Evolutionary conservation across 305 asterid species (phyloP), one percentile per base, ranked within the genome.

Genomic region (Fraxinus angustifolia): DNA sequence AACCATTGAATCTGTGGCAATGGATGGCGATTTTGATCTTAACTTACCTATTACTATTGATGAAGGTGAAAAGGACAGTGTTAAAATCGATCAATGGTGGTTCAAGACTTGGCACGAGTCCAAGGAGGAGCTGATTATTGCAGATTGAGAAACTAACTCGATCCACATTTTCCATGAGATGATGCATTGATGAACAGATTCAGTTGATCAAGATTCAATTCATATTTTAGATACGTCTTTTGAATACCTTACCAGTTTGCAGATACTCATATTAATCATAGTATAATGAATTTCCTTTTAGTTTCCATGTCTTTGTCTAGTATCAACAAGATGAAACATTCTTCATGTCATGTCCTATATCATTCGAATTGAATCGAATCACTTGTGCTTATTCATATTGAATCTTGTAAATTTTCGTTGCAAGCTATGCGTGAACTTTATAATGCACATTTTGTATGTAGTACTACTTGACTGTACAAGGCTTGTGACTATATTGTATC

Each of bases 21-120:
- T 21, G 80, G 82, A 70, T 79, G 85, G 87, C 42, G 89, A 86
- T 56, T 74, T 90, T 40, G 91, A 89, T 86, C 89, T 90, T 38
- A 91, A 92, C 86, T 80, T 87, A 50, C 88, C 90, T 16, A 80
- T 78, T 16, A 65, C 78, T 58, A 81, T 28, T 74, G 83, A 81
- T 68, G 88, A 74, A 83, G 88, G 84, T 45, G 79, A 36, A 40
- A 83, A 45, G 23, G 65, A 53, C 23, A 82, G 78, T 3, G 82
- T 85, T 50, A 87, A 79, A 65, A 78, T 81, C 72, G 73, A 76
- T 78, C 83, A 81, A 48, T 89, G 93, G 93, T 74, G 84, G 87
- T 72, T 21, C 78, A 88, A 82, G 67, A 83, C 84, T 19, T 73
- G 78, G 83, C 87, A 7, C 11, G 86, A 70, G 81, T 58, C 74